Conservation (phyloP, 306 rosid genomes). For the Sechiopsis laciniata region DNA sequence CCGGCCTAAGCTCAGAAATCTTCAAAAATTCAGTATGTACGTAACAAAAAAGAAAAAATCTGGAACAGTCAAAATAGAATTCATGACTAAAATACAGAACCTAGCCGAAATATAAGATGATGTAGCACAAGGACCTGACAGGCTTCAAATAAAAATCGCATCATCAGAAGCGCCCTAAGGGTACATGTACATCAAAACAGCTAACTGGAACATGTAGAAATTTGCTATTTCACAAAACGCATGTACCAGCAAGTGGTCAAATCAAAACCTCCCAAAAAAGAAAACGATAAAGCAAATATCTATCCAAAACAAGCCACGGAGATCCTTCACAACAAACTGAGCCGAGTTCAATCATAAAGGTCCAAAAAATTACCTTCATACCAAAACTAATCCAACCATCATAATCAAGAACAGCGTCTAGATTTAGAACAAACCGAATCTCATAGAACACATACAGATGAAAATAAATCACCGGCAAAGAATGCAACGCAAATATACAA, state of each 20-base stretch:
- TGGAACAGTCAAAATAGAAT: neutral
- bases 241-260: neutral
- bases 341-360: constrained; percentile 7
- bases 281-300: neutral
- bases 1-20: neutral
- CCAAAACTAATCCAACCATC: neutral
- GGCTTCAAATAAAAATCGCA: neutral
- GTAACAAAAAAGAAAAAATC: neutral
- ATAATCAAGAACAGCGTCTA: neutral
- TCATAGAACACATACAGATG: neutral
- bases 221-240: neutral
- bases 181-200: neutral
- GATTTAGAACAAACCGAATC: neutral
- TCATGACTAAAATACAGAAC: neutral
- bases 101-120: neutral
- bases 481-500: neutral
- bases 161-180: neutral
- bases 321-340: neutral
- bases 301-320: neutral
- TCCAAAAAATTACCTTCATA: neutral
- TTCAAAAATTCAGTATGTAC: neutral
- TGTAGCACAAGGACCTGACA: neutral
- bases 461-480: neutral
- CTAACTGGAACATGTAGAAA: neutral
- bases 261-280: neutral